Evolutionary conservation across 805 yeast genomes (phyloP), one percentile per base, ranked within the genome.

Genomic region (Komagataella pseudopastoris): DNA sequence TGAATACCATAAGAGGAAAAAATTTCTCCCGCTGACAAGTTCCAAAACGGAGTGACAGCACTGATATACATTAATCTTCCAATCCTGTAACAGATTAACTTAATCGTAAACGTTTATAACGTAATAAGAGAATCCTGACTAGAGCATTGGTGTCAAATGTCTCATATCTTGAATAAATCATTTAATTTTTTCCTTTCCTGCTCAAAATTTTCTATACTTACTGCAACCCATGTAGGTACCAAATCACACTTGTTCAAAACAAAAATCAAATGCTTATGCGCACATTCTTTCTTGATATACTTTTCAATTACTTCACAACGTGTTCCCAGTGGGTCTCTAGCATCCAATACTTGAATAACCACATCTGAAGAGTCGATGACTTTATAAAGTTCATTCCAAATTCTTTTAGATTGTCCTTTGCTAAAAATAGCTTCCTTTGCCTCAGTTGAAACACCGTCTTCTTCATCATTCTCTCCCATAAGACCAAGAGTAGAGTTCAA

Each of bases 181-280:
- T 50, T 51, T 50, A 44, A 14, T 18, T 18, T 49, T 6, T 39
- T 17, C 20, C 39, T 18, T 22, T 24, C 23, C 6, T 14, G 53
- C 53, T 55, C 57, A 50, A 50, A 45, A 51, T 52, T 59, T 65
- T 83, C 95, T 75, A 64, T 68, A 89, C 98, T 78, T 88, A 90
- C 98, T 62, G 98, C 97, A 63, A 88, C 97, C 97, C 98, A 91
- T 48, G 96, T 91, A 56, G 99, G 99, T 50, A 91, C 96, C 63
- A 91, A 80, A 75, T 91, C 99, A 78, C 97, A 90, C 76, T 91
- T 91, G 78, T 91, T 91, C 70, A 91, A 72, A 52, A 93, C 96
- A 65, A 85, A 90, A 58, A 91, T 85, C 72, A 91, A 75, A 75
- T 93, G 99, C 71, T 91, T 91, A 66, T 93, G 99, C 12, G 98